Percentiles rank a stretch among this genome's conserved stretches.
Evolutionary conservation across 768 basidiomycete species (phyloP).

Genomic region (Russula foetens): DNA sequence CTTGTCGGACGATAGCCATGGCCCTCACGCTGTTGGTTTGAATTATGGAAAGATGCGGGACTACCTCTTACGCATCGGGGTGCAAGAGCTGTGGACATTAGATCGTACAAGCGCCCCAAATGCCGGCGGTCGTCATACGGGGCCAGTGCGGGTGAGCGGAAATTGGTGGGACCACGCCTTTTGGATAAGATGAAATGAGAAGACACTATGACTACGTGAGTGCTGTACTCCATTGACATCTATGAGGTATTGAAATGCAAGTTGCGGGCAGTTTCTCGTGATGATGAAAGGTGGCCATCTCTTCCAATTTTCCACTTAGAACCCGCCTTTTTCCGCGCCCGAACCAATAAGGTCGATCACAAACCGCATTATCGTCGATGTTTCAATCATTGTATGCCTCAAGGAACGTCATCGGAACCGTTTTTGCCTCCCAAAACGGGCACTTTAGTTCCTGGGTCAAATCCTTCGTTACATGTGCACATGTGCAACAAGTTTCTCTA

Average conservation of each 20-base stretch:
- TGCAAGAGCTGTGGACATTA: conserved; percentile 62
- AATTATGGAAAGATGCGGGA: conserved; percentile 63
- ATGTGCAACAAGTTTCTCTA: not conserved
- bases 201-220: not conserved
- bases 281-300: not conserved
- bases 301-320: not conserved
- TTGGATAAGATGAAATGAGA: conserved; percentile 33
- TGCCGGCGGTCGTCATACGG: conserved; percentile 37
- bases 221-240: not conserved
- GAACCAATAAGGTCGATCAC: not conserved
- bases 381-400: not conserved
- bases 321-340: not conserved
- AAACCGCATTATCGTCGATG: conserved; percentile 1
- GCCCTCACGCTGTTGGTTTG: conserved; percentile 77
- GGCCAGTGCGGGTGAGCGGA: conserved; percentile 38
- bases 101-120: conserved; percentile 35
- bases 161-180: conserved; percentile 54
- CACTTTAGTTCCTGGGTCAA: not conserved
- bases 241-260: not conserved
- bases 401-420: conserved; percentile 1
- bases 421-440: not conserved
- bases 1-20: conserved; percentile 95
- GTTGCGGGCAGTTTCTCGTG: not conserved
- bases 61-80: conserved; percentile 55
- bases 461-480: not conserved